Evolutionary conservation across 192 early-diverging fungal genomes (phyloP).

Genomic region (Umbelopsis vinacea): DNA sequence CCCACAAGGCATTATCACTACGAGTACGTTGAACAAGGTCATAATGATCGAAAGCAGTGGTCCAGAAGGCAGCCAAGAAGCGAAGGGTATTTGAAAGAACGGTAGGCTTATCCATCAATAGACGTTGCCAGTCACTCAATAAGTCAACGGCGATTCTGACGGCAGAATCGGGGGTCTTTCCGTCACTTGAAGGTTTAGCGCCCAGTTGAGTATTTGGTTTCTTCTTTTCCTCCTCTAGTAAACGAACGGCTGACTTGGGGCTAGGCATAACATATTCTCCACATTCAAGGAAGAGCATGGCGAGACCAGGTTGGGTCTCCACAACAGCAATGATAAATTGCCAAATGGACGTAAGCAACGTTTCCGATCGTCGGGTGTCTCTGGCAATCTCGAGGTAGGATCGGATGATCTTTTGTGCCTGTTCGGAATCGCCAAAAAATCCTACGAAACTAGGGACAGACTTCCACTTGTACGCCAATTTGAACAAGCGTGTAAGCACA

Average conservation of each 20-base stretch:
- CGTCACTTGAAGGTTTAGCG: neutral
- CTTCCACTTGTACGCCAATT: constrained; percentile 39
- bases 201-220: constrained; percentile 25
- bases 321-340: constrained; percentile 49
- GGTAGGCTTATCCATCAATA: constrained; percentile 40
- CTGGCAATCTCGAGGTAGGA: constrained; percentile 28
- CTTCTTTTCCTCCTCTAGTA: constrained; percentile 32
- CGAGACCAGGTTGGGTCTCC: constrained; percentile 50
- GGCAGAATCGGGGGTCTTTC: constrained; percentile 35
- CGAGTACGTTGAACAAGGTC: constrained; percentile 40
- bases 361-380: constrained; percentile 26
- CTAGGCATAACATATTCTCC: constrained; percentile 37
- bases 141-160: constrained; percentile 47
- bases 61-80: constrained; percentile 54
- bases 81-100: constrained; percentile 47
- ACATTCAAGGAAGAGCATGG: constrained; percentile 40
- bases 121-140: constrained; percentile 34
- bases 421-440: constrained; percentile 48
- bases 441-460: constrained; percentile 49
- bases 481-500: constrained; percentile 50
- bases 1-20: constrained; percentile 50
- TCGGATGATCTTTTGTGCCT: constrained; percentile 42
- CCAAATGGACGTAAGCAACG: constrained; percentile 44
- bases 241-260: constrained; percentile 36
- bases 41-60: constrained; percentile 47